Evolutionary conservation across 2,329 filamentous ascomycete genomes (phyloP), one percentile per base, ranked within the genome.

Genomic region (Arthrobotrys entomopaga): DNA sequence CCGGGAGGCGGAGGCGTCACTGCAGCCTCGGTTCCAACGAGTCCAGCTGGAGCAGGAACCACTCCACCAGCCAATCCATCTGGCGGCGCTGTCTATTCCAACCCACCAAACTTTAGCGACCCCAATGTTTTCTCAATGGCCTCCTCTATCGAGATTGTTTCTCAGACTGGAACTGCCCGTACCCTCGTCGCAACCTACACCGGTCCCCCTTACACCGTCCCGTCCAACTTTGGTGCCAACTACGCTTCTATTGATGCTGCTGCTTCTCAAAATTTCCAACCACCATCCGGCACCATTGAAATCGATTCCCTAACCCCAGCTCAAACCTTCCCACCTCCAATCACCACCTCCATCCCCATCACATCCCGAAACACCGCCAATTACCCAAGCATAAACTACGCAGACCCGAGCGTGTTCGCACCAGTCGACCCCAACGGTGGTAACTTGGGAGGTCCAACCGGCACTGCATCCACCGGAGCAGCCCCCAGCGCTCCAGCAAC

Each of bases 381-480:
- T 22, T 74, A 74, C 50, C 70, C 70, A 20, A 74, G 70, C 63
- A 74, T 74, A 38, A 52, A 74, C 57, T 74, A 53, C 42, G 26
- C 22, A 38, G 40, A 74, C 26, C 58, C 70, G 0, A 74, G 34
- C 29, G 13, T 74, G 16, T 74, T 74, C 46, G 43, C 19, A 43
- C 49, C 22, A 6, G 3, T 29, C 15, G 57, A 74, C 43, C 70
- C 57, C 2, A 64, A 67, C 46, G 19, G n/a, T 22, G 52, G 46
- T n/a, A 6, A 19, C 7, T 42, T 19, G 11, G 57, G 61, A 16
- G 52, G 57, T 20, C 58, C 43, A 15, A 49, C 50, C 24, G 4
- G 20, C 20, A 16, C 15, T 7, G 46, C 46, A 13, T 8, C 46
- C 46, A 50, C 4, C 34, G 19, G 22, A 3, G 50, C 20, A 22